Evolutionary conservation across 2,329 filamentous ascomycete species (phyloP), one percentile per base, ranked within the genome.

Genomic region (Mariannaea sp.): DNA sequence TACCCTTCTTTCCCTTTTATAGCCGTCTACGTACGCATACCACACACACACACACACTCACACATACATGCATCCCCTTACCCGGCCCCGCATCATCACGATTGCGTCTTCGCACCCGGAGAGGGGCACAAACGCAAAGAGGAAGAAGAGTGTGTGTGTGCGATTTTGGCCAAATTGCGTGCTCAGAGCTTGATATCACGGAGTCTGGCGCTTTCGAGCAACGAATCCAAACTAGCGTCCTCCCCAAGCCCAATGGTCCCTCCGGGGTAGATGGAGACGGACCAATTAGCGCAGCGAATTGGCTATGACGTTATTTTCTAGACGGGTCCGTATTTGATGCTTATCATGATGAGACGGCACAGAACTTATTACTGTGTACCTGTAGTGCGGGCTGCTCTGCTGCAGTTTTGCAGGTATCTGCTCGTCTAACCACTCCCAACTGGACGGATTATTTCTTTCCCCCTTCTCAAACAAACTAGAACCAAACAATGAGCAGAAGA

Each of bases 91-190:
- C 63, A 58, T 29, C 48, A 16, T 45, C 10, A 47, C 40, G 58
- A 58, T 66, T 61, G 59, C 64, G 61, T 57, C 59, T 65, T 65
- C 53, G 59, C 36, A 30, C n/a, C 33, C 39, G 19, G 27, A 19
- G 38, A 47, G 26, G 52, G 41, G 47, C n/a, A n/a, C n/a, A n/a
- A n/a, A n/a, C n/a, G n/a, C n/a, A n/a, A n/a, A n/a, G n/a, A n/a
- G n/a, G n/a, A n/a, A n/a, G n/a, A n/a, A n/a, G n/a, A n/a, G n/a
- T n/a, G n/a, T n/a, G n/a, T n/a, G n/a, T n/a, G n/a, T n/a, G n/a
- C n/a, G n/a, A n/a, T n/a, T n/a, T 57, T 59, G 56, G 55, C 50
- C 16, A 41, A 52, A 66, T 66, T 66, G 64, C 64, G 64, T 66
- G 64, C 64, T 66, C 27, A 36, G 46, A 22, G 53, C 30, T 48